Percentiles rank a stretch among this genome's conserved stretches.
Evolutionary conservation across 352 stramenopile species (phyloP).

Genomic region (Phytophthora brassicae): DNA sequence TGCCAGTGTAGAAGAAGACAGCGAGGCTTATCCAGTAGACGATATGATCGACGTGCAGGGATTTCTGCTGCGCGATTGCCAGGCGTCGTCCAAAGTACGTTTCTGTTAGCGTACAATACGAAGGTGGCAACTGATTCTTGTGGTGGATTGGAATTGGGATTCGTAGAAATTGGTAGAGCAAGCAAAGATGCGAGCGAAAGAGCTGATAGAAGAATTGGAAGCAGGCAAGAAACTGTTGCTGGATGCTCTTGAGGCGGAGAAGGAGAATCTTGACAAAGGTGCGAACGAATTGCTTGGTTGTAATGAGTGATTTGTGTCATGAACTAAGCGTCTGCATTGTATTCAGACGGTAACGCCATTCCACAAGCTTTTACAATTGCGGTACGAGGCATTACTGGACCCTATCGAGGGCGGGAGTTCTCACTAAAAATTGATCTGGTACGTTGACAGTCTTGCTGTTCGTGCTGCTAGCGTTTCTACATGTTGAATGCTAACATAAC

Average conservation of each 20-base stretch:
- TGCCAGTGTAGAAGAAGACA: not conserved
- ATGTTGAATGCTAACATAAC: not conserved
- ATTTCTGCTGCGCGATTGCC: constrained; percentile 51
- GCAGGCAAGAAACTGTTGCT: constrained; percentile 58
- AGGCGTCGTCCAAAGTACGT: constrained; percentile 43
- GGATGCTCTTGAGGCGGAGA: constrained; percentile 57
- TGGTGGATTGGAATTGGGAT: not conserved
- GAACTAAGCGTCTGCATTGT: not conserved
- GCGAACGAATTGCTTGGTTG: not conserved
- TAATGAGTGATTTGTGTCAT: too few relatives aligned
- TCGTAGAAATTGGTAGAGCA: constrained; percentile 63
- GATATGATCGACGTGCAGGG: constrained; percentile 44
- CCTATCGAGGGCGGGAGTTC: constrained; percentile 64
- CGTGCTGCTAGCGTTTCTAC: not conserved
- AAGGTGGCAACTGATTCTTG: too few relatives aligned
- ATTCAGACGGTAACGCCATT: constrained; percentile 24
- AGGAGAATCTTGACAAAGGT: constrained; percentile 51
- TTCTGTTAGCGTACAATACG: too few relatives aligned
- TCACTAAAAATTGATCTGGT: constrained; percentile 63
- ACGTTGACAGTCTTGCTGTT: not conserved
- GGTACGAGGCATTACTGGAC: constrained; percentile 53
- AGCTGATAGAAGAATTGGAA: constrained; percentile 54
- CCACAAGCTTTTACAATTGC: constrained; percentile 47
- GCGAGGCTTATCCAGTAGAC: constrained; percentile 5
- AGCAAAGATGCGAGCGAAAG: constrained; percentile 42